Base-by-base conservation (phyloP, 331 rosid genomes). In the Spiraea crenata region DNA sequence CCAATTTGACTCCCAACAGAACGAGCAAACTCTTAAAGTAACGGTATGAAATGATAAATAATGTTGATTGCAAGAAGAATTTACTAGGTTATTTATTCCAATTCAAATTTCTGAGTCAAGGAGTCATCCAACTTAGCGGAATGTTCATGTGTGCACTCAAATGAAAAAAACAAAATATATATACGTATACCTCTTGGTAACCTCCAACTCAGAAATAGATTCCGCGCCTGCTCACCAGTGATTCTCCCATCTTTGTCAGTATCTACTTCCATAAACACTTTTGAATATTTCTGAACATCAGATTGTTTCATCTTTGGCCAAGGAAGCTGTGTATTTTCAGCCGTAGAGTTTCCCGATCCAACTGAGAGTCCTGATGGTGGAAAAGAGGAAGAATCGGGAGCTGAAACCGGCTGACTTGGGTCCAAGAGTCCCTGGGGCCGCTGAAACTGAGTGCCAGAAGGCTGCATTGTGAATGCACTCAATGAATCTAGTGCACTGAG, bases 291-390 rank as follows among this genome's bases (percentile, higher is more conserved):
- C 79, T 90, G 96, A 67, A 91, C 90, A 82, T 93, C 96, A 76
- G 95, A 77, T 77, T 92, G 96, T 72, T 85, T 93, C 99, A 93
- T 87, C 83, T 93, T 93, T 77, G 97, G 99, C 99, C 99, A 93
- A 47, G 93, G 41, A 81, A 51, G 67, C 70, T 88, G 97, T 52
- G 77, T 79, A 71, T 74, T 79, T 66, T 88, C 92, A 51, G 89
- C 71, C 59, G 59, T 72, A 67, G 87, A 77, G 80, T 75, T 87
- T 70, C 89, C 91, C 70, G 14, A 65, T 62, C 89, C 96, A 73
- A 49, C 86, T 50, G 92, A 63, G 68, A 71, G 58, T 69, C 85
- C 90, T 70, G 97, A 77, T 76, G 93, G 75, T 41, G 79, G 15
- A 46, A 76, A 75, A 7, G 91, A 74, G 65, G 87, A 84, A 79